These are phyloP conservation scores for Lepidium didymum DNA, from an alignment of 345 rosid species.

Conservation along the genomic window DNA sequence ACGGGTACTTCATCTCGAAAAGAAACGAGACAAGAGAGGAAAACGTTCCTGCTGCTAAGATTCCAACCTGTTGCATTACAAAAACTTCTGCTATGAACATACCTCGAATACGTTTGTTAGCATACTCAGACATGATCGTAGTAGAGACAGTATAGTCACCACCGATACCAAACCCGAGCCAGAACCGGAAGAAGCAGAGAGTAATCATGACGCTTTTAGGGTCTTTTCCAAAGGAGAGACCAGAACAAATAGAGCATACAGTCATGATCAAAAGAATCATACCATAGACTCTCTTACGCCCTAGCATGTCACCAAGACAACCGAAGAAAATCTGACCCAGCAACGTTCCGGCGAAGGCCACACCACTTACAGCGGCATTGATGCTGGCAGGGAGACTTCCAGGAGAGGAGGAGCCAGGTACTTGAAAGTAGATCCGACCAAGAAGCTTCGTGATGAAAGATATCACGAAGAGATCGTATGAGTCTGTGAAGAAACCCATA, in stretches of 20 bases:
- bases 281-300: conserved; percentile 57
- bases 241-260: conserved; percentile 44
- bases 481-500: conserved; percentile 78
- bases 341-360: conserved; percentile 63
- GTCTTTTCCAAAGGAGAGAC: conserved; percentile 46
- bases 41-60: conserved; percentile 48
- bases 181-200: conserved; percentile 73
- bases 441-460: conserved; percentile 63
- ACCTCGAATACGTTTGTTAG: conserved; percentile 61
- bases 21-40: conserved; percentile 31
- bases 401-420: conserved; percentile 37
- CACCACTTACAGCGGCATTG: conserved; percentile 55
- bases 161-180: conserved; percentile 83
- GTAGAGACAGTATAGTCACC: conserved; percentile 81
- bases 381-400: conserved; percentile 50
- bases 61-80: conserved; percentile 74
- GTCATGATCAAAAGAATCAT: conserved; percentile 58
- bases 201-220: conserved; percentile 46
- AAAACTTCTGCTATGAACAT: conserved; percentile 67
- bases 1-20: conserved; percentile 34
- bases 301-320: conserved; percentile 72
- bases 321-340: conserved; percentile 75
- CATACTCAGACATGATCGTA: conserved; percentile 76
- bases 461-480: conserved; percentile 68
- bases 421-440: conserved; percentile 53